Conservation (phyloP, 2,329 filamentous ascomycete genomes). For the Nothopassalora personata region DNA sequence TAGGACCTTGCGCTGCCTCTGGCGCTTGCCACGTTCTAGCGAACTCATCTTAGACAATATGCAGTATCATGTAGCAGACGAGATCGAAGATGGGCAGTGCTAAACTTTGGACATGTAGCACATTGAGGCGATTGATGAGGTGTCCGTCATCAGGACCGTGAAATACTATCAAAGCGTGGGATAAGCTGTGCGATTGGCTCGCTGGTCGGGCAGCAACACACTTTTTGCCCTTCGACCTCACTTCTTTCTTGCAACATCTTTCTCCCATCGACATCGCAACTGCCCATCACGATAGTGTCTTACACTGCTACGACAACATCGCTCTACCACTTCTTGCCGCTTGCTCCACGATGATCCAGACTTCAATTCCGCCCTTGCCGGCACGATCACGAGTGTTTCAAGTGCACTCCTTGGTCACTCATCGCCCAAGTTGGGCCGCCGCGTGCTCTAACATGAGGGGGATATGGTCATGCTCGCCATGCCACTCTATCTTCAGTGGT, state of each 20-base stretch:
- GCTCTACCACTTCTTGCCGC: not conserved
- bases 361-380: not conserved
- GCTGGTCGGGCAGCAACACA: not conserved
- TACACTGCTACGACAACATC: not conserved
- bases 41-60: constrained; percentile 22
- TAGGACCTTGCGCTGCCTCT: constrained; percentile 51
- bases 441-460: not conserved
- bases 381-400: not conserved
- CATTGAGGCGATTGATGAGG: not conserved
- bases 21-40: constrained; percentile 39
- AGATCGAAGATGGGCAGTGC: not conserved
- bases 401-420: not conserved
- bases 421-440: not conserved
- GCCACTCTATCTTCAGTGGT: not conserved
- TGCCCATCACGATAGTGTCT: not conserved
- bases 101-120: not conserved
- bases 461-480: not conserved
- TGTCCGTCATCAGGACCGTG: not conserved
- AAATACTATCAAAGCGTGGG: not conserved
- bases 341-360: not conserved
- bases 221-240: not conserved
- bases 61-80: not conserved
- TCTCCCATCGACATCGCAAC: not conserved
- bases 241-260: not conserved
- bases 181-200: not conserved